Evolutionary conservation across 108 stramenopile species (phyloP).

Genomic region (Nitzschia sp.): DNA sequence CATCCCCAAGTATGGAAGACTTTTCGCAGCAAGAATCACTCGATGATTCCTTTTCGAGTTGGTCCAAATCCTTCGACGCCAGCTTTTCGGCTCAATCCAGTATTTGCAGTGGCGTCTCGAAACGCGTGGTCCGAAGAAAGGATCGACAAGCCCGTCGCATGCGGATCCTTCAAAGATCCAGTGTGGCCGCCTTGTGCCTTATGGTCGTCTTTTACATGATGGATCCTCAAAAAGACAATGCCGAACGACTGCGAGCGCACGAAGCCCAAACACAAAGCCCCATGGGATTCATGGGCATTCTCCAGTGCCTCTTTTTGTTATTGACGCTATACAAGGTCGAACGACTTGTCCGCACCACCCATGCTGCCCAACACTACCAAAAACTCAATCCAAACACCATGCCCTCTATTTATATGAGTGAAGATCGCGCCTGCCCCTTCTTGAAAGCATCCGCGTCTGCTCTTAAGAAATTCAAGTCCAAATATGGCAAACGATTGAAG

Average conservation of each 20-base stretch:
- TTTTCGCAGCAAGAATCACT: conserved; percentile 31
- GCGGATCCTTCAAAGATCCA: conserved; percentile 27
- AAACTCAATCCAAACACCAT: background rate
- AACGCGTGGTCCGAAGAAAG: conserved; percentile 20
- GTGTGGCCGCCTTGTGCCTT: conserved; percentile 7
- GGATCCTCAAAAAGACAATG: conserved; percentile 20
- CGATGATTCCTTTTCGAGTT: conserved; percentile 36
- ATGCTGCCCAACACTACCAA: conserved; percentile 2
- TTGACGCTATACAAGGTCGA: conserved; percentile 33
- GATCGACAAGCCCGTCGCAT: conserved; percentile 34
- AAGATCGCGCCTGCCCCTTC: conserved; percentile 28
- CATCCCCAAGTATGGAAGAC: conserved; percentile 3
- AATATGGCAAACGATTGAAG: conserved; percentile 25
- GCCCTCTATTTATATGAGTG: conserved; percentile 3
- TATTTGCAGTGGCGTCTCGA: conserved; percentile 35
- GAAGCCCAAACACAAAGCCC: conserved; percentile 25
- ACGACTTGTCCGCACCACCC: conserved; percentile 15
- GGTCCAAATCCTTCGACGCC: conserved; percentile 45
- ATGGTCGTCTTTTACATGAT: conserved; percentile 33
- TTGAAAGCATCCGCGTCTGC: conserved; percentile 25
- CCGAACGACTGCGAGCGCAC: background rate
- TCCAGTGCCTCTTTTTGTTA: conserved; percentile 33
- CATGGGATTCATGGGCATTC: conserved; percentile 36
- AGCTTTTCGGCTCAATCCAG: conserved; percentile 24
- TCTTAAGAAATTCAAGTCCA: conserved; percentile 28